A percentile compares a stretch with the other conserved stretches of the same genome.
Evolutionary conservation across 768 basidiomycete genomes (phyloP).

Genomic region (Xerocomus brunneocitrinus): DNA sequence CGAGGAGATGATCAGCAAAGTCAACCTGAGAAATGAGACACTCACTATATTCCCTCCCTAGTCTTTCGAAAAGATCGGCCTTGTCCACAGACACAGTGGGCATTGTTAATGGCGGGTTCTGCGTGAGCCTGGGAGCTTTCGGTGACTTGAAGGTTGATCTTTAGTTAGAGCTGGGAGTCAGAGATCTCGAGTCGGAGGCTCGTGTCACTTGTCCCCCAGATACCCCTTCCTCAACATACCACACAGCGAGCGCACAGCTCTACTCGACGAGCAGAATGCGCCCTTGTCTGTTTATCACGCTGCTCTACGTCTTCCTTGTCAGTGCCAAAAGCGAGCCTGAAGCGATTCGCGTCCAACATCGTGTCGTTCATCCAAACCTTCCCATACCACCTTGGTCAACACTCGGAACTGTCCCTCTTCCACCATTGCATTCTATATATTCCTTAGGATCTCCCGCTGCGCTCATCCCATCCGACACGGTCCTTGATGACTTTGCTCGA

Average conservation of each 20-base stretch:
- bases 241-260: conserved; percentile 4
- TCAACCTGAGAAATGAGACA: conserved; percentile 11
- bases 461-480: conserved; percentile 39
- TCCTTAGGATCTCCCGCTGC: conserved; percentile 30
- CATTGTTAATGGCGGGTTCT: conserved; percentile 42
- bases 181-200: neutral
- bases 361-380: conserved; percentile 31
- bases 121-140: neutral
- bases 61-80: conserved; percentile 84
- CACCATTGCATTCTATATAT: conserved; percentile 31
- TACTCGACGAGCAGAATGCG: conserved; percentile 6
- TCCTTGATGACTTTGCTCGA: conserved; percentile 43
- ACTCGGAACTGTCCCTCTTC: conserved; percentile 24
- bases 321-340: conserved; percentile 11
- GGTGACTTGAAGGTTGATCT: too few species aligned
- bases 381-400: conserved; percentile 22
- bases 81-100: conserved; percentile 96
- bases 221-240: conserved; percentile 10
- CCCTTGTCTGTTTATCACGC: neutral
- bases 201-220: conserved; percentile 14
- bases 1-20: conserved; percentile 13
- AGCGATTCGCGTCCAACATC: conserved; percentile 23
- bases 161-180: neutral
- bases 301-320: conserved; percentile 13
- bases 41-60: conserved; percentile 79